Conservation (phyloP, 306 rosid species). For the Chamaecrista fasciculata region DNA sequence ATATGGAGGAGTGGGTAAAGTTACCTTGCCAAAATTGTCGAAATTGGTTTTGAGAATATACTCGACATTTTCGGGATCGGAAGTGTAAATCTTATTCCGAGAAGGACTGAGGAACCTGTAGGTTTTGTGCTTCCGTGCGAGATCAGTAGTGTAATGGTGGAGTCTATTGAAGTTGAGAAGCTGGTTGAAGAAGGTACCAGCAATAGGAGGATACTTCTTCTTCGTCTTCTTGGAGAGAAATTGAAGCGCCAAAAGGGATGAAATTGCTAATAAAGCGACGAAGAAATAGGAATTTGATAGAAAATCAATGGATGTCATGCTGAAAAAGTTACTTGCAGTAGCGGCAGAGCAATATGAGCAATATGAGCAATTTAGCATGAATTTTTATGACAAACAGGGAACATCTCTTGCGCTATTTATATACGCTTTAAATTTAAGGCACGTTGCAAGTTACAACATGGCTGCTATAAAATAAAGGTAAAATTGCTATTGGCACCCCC, state of each 20-base stretch:
- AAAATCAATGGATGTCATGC: conserved; percentile 28
- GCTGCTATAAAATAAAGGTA: no score
- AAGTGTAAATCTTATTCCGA: conserved; percentile 66
- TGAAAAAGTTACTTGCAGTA: neutral
- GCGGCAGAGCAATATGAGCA: neutral
- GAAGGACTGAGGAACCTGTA: conserved; percentile 60
- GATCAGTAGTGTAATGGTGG: conserved; percentile 82
- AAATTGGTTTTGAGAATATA: conserved; percentile 81
- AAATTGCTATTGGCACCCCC: no score
- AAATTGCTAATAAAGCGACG: conserved; percentile 32
- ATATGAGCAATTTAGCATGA: no score
- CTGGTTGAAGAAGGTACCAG: conserved; percentile 67
- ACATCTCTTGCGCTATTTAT: no score
- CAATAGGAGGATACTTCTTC: conserved; percentile 65
- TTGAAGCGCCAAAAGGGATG: conserved; percentile 30
- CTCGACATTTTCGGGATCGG: conserved; percentile 73
- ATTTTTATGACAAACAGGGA: no score
- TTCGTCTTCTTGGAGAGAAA: conserved; percentile 8
- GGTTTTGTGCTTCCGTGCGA: conserved; percentile 63
- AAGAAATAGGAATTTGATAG: conserved; percentile 36
- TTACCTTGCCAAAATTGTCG: conserved; percentile 81
- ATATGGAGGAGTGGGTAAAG: neutral
- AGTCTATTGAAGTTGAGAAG: conserved; percentile 61
- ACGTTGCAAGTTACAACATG: no score
- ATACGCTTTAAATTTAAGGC: no score